Conservation (phyloP, 1,139 yeast genomes). For the Debaryomycetaceae sp. region DNA sequence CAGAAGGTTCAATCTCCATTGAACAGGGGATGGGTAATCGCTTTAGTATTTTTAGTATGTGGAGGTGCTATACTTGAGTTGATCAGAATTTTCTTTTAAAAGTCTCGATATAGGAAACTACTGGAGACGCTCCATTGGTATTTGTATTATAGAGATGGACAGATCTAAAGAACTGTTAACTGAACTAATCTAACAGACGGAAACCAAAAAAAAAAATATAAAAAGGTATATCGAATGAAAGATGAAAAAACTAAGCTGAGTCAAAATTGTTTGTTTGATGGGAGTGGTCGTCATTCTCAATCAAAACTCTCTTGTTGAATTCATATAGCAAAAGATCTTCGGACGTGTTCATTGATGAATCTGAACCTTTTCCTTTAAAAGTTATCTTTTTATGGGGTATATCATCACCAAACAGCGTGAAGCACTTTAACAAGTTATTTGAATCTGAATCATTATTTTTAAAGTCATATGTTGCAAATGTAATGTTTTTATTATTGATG, state of each 20-base stretch:
- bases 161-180: background rate
- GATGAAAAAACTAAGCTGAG: background rate
- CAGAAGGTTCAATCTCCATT: conserved; percentile 44
- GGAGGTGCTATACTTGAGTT: conserved; percentile 84
- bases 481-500: conserved; percentile 38
- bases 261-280: background rate
- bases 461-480: conserved; percentile 28
- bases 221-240: background rate
- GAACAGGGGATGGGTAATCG: conserved; percentile 55
- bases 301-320: conserved; percentile 4
- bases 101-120: too few species aligned
- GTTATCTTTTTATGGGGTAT: conserved; percentile 10
- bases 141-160: background rate
- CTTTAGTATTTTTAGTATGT: conserved; percentile 65
- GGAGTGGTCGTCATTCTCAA: conserved; percentile 4
- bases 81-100: conserved; percentile 47
- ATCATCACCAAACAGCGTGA: conserved; percentile 13
- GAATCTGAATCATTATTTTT: conserved; percentile 8
- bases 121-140: background rate
- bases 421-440: conserved; percentile 7
- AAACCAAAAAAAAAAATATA: background rate
- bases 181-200: background rate
- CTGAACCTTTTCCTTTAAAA: conserved; percentile 4
- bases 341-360: background rate
- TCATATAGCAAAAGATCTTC: background rate